phyloP scores from a whole-genome alignment of 1,139 yeast species.

The Suhomyces taliae region DNA sequence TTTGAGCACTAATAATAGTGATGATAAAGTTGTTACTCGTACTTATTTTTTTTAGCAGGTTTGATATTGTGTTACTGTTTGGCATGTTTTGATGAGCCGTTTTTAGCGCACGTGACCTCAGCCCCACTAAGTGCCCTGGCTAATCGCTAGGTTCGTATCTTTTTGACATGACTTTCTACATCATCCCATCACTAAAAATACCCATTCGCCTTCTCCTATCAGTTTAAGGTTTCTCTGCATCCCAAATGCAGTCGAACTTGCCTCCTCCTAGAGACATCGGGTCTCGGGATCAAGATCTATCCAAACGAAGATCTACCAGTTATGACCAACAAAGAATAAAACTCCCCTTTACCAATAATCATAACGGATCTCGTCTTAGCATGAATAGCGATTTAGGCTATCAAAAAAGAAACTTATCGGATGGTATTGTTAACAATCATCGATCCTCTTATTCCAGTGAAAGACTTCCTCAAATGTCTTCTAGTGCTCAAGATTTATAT shows the following conservation, averaged over 20 bases:
- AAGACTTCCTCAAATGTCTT: slow-evolving; percentile 6
- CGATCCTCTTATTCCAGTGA: slow-evolving; percentile 6
- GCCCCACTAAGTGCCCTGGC: background rate
- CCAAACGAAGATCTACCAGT: slow-evolving; percentile 29
- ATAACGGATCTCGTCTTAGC: slow-evolving; percentile 13
- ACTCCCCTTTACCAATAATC: slow-evolving; percentile 13
- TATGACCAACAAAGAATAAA: slow-evolving; percentile 32
- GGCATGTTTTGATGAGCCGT: background rate
- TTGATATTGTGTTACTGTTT: no score
- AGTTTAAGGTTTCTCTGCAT: background rate
- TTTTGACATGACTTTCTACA: no score
- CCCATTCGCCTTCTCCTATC: no score
- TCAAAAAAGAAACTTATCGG: slow-evolving; percentile 13
- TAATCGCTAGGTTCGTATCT: no score
- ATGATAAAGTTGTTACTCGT: no score
- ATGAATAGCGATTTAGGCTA: slow-evolving; percentile 8
- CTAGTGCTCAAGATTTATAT: slow-evolving; percentile 10
- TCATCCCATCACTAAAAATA: no score
- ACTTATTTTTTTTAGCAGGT: no score
- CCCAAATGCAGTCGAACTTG: background rate
- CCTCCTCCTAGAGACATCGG: background rate
- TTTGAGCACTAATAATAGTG: no score
- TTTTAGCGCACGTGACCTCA: background rate
- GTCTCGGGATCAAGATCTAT: background rate
- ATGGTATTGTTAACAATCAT: slow-evolving; percentile 11